Percentiles rank a stretch among this genome's conserved stretches.
Evolutionary conservation across 2,329 filamentous ascomycete genomes (phyloP).

Genomic region (Monilinia polystroma): DNA sequence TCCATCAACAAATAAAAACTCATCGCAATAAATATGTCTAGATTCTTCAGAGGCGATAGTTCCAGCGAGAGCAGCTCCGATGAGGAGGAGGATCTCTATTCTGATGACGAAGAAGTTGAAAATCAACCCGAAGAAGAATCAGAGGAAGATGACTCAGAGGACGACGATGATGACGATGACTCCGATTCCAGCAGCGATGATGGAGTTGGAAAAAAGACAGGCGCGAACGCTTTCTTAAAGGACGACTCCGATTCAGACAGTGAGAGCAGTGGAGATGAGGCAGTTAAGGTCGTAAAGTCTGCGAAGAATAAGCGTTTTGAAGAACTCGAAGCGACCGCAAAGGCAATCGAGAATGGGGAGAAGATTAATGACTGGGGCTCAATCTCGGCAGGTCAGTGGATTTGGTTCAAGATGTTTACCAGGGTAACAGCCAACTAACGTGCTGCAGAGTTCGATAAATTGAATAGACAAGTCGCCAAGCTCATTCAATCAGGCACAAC

Average conservation of each 20-base stretch:
- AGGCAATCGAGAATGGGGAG: conserved; percentile 90
- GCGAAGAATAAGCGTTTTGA: conserved; percentile 97
- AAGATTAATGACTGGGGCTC: conserved; percentile 98
- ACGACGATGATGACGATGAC: conserved; percentile 52
- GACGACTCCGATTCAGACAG: conserved; percentile 69
- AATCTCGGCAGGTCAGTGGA: conserved; percentile 74
- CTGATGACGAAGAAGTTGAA: conserved; percentile 64
- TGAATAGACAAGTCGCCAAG: conserved; percentile 83
- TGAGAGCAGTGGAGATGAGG: conserved; percentile 81
- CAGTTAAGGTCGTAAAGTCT: conserved; percentile 85
- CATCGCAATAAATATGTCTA: conserved; percentile 68
- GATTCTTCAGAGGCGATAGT: conserved; percentile 97
- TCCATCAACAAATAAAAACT: no score
- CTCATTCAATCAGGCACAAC: conserved; percentile 72
- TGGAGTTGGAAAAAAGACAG: conserved; percentile 62
- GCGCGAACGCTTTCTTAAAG: conserved; percentile 81
- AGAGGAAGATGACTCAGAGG: conserved; percentile 50
- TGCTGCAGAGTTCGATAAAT: conserved; percentile 81
- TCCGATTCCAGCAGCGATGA: conserved; percentile 58
- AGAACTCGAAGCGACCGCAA: conserved; percentile 86
- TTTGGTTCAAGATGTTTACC: conserved; percentile 28
- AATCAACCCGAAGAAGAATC: conserved; percentile 47
- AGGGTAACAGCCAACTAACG: conserved; percentile 28
- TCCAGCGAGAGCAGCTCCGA: conserved; percentile 89
- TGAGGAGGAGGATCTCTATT: conserved; percentile 94